These are phyloP conservation scores for Dictyostelium citrinum DNA, from an alignment of 78 protist genomes.

Conservation along the genomic window DNA sequence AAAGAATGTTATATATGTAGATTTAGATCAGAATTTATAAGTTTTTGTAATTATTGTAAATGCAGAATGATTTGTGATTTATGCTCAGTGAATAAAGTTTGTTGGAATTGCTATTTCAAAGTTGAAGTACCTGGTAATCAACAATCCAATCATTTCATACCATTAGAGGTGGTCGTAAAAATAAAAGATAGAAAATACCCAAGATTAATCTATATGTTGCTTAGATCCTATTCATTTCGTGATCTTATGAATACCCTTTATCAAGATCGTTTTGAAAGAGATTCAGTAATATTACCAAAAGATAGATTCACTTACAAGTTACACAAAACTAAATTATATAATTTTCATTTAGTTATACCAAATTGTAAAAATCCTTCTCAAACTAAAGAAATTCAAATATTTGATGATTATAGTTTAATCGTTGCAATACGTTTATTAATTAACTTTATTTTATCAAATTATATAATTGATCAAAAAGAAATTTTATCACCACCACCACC, in stretches of 20 bases:
- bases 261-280: constrained; percentile 2
- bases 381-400: neutral
- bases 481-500: neutral
- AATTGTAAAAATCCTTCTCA: neutral
- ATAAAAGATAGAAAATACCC: neutral
- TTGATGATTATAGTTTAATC: constrained; percentile 2
- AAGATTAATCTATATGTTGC: neutral
- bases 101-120: neutral
- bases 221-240: neutral
- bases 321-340: constrained; percentile 6
- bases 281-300: neutral
- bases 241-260: neutral
- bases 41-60: neutral
- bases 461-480: neutral
- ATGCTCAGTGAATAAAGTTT: neutral
- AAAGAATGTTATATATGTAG: neutral
- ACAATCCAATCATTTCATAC: neutral
- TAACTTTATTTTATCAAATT: constrained; percentile 1
- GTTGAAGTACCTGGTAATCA: neutral
- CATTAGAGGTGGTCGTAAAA: neutral
- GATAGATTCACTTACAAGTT: neutral
- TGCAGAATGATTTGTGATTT: neutral
- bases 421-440: constrained; percentile 10
- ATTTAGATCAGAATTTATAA: neutral
- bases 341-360: neutral